These are phyloP conservation scores for Dothistroma septosporum DNA, from an alignment of 2,329 filamentous ascomycete genomes.

Conservation along the genomic window DNA sequence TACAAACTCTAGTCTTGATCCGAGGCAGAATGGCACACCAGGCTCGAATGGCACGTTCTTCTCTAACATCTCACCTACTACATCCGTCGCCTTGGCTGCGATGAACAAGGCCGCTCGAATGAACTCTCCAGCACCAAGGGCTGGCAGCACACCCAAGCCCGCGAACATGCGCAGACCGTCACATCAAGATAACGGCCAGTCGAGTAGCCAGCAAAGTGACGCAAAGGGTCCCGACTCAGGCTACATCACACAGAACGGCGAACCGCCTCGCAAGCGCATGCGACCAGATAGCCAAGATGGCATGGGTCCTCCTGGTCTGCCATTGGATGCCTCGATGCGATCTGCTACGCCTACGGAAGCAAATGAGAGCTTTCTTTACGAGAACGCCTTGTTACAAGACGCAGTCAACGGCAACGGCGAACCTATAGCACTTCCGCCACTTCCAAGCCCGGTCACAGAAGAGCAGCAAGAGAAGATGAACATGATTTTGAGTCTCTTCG, in stretches of 20 bases:
- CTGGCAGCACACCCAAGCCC: slow-evolving; percentile 59
- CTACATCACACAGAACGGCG: slow-evolving; percentile 60
- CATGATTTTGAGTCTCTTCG: slow-evolving; percentile 71
- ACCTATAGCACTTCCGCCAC: slow-evolving; percentile 59
- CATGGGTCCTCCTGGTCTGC: slow-evolving; percentile 30
- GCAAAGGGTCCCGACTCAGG: slow-evolving; percentile 56
- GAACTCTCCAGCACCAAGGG: slow-evolving; percentile 74
- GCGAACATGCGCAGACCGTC: slow-evolving; percentile 66
- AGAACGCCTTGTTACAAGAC: slow-evolving; percentile 36
- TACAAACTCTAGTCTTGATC: slow-evolving; percentile 63
- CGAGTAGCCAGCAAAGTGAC: slow-evolving; percentile 74
- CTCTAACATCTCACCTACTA: slow-evolving; percentile 90
- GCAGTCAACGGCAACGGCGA: slow-evolving; percentile 48
- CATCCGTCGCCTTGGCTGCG: slow-evolving; percentile 87
- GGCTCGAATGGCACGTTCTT: slow-evolving; percentile 80
- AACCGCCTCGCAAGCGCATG: slow-evolving; percentile 78
- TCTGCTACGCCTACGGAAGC: slow-evolving; percentile 70
- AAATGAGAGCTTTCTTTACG: slow-evolving; percentile 73
- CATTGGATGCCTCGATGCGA: slow-evolving; percentile 56
- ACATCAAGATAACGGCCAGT: slow-evolving; percentile 64
- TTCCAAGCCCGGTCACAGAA: slow-evolving; percentile 56
- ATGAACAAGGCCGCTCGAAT: slow-evolving; percentile 90
- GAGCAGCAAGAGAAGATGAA: slow-evolving; percentile 76
- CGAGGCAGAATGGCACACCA: slow-evolving; percentile 40
- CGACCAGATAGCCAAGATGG: slow-evolving; percentile 43